These are phyloP conservation scores for Cytospora schulzeri DNA, from an alignment of 2,329 filamentous ascomycete species.

Conservation along the genomic window DNA sequence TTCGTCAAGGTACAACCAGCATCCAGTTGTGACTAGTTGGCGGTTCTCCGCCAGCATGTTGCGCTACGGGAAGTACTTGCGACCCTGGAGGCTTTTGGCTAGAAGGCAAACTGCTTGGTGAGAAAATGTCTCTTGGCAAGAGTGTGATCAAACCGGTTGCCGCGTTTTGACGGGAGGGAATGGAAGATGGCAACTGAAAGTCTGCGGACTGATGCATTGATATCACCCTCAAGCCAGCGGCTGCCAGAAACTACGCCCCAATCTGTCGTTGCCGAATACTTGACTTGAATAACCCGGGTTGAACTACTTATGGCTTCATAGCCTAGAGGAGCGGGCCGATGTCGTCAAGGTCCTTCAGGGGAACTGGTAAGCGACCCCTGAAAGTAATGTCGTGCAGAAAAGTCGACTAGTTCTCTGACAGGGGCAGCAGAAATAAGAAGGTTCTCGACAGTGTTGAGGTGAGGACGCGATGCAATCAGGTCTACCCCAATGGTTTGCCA, in stretches of 20 bases:
- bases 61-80: neutral
- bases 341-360: neutral
- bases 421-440: neutral
- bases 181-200: neutral
- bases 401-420: neutral
- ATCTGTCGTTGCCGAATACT: neutral
- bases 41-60: neutral
- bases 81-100: neutral
- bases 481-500: too few species aligned
- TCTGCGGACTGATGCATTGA: neutral
- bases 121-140: neutral
- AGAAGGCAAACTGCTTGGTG: neutral
- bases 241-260: neutral
- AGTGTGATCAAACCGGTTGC: neutral
- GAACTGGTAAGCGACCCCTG: neutral
- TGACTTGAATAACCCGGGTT: neutral
- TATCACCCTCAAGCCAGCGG: neutral
- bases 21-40: neutral
- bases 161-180: neutral
- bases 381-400: constrained; percentile 13
- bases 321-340: neutral
- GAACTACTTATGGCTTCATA: neutral
- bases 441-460: neutral
- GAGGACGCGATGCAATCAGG: neutral
- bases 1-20: neutral